Percentiles rank a stretch among this genome's conserved stretches.
phyloP scores from a whole-genome alignment of 192 early-diverging fungal genomes.

The Neocallimastix lanati region DNA sequence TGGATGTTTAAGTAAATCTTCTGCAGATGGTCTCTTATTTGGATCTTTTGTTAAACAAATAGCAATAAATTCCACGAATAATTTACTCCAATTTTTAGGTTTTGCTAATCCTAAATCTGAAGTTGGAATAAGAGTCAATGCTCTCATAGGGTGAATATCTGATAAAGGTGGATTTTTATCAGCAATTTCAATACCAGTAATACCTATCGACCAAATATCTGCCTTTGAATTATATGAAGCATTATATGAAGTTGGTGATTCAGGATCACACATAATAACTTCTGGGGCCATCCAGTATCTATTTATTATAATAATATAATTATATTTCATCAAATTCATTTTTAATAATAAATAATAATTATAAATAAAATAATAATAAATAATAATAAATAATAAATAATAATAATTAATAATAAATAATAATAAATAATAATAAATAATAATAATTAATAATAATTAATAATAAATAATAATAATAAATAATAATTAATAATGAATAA shows the following conservation, averaged over 20 bases:
- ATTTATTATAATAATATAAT: no score
- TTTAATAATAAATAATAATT: no score
- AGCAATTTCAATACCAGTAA: constrained; percentile 46
- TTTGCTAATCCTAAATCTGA: constrained; percentile 28
- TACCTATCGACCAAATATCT: constrained; percentile 46
- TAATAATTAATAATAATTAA: no score
- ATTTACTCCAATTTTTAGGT: constrained; percentile 38
- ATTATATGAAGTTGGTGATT: constrained; percentile 8
- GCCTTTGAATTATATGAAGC: constrained; percentile 34
- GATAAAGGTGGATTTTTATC: constrained; percentile 44
- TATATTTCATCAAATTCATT: no score
- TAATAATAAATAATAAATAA: no score
- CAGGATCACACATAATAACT: constrained; percentile 32
- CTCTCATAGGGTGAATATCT: constrained; percentile 48
- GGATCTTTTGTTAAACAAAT: constrained; percentile 35
- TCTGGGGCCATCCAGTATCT: constrained; percentile 41
- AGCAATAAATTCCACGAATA: constrained; percentile 33
- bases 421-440: no score
- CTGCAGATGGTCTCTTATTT: constrained; percentile 20
- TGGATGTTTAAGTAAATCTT: constrained; percentile 33
- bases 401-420: no score
- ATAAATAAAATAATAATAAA: no score
- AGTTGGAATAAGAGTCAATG: constrained; percentile 30
- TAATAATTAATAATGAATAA: no score
- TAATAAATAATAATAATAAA: no score